A percentile compares a stretch with the other conserved stretches of the same genome.
phyloP scores from a whole-genome alignment of 2,329 filamentous ascomycete species.

The Rachicladosporium sp. region DNA sequence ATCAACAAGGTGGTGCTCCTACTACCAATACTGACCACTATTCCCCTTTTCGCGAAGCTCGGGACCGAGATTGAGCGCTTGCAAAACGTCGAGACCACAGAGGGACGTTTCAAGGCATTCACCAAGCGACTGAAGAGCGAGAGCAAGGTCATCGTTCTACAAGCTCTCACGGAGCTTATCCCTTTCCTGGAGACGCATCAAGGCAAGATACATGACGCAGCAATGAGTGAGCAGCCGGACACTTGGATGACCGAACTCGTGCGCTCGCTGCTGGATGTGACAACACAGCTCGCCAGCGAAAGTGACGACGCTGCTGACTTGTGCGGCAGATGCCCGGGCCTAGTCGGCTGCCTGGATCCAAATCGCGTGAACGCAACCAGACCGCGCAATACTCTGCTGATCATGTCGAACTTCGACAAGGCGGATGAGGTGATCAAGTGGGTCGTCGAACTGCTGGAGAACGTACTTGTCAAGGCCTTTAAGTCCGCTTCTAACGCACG shows the following conservation, averaged over 20 bases:
- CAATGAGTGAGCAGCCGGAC: constrained; percentile 73
- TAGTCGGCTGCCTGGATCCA: constrained; percentile 83
- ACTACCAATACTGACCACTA: constrained; percentile 63
- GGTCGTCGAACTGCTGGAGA: constrained; percentile 69
- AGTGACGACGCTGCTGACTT: constrained; percentile 58
- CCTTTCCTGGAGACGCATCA: constrained; percentile 63
- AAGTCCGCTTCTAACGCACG: constrained; percentile 78
- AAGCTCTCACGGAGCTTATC: constrained; percentile 66
- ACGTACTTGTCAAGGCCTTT: constrained; percentile 84
- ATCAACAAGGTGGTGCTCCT: constrained; percentile 58
- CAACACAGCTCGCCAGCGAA: constrained; percentile 59
- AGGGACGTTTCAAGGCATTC: constrained; percentile 59
- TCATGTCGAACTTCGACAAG: constrained; percentile 74
- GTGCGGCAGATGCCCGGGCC: constrained; percentile 70
- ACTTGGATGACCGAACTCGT: constrained; percentile 58
- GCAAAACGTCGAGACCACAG: constrained; percentile 52
- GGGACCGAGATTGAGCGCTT: constrained; percentile 53
- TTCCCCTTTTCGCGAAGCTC: constrained; percentile 56
- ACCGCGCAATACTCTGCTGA: constrained; percentile 70
- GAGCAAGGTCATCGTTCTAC: constrained; percentile 71
- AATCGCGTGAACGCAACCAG: constrained; percentile 73
- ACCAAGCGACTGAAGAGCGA: constrained; percentile 66
- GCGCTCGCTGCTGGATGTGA: constrained; percentile 72
- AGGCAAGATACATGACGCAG: constrained; percentile 63
- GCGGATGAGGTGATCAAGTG: constrained; percentile 74